These are phyloP conservation scores for Orbilia oligospora DNA, from an alignment of 2,329 filamentous ascomycete genomes.

Conservation along the genomic window DNA sequence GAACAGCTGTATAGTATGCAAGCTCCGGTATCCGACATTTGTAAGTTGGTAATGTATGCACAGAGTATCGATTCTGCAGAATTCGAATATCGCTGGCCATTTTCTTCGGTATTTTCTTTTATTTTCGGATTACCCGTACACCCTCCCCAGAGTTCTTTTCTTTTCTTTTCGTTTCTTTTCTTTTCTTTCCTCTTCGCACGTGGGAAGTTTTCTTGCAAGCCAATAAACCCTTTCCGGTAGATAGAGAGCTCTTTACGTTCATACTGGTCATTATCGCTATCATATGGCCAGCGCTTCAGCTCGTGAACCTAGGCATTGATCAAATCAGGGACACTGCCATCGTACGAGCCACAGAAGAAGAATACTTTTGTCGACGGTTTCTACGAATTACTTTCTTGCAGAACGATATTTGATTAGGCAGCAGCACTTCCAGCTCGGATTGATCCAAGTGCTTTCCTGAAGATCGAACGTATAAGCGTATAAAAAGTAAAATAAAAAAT, in stretches of 20 bases:
- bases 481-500: not conserved
- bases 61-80: slow-evolving; percentile 4
- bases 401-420: slow-evolving; percentile 47
- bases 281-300: slow-evolving; percentile 14
- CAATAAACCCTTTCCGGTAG: slow-evolving; percentile 39
- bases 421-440: slow-evolving; percentile 43
- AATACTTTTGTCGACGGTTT: slow-evolving; percentile 46
- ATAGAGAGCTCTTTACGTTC: slow-evolving; percentile 51
- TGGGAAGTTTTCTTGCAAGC: slow-evolving; percentile 37
- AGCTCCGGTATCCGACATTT: no score
- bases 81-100: not conserved
- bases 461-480: not conserved
- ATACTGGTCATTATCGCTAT: slow-evolving; percentile 22
- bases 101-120: slow-evolving; percentile 22
- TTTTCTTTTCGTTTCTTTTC: slow-evolving; percentile 28
- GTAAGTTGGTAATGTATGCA: not conserved
- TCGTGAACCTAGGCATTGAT: slow-evolving; percentile 17
- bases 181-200: slow-evolving; percentile 44
- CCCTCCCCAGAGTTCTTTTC: slow-evolving; percentile 13
- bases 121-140: slow-evolving; percentile 23
- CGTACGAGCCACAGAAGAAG: slow-evolving; percentile 40
- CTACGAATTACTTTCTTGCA: not conserved
- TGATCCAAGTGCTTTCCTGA: not conserved
- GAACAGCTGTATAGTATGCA: no score
- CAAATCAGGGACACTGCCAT: slow-evolving; percentile 28